Conservation (phyloP, 495 filamentous ascomycete genomes). For the Talaromyces stipitatus region DNA sequence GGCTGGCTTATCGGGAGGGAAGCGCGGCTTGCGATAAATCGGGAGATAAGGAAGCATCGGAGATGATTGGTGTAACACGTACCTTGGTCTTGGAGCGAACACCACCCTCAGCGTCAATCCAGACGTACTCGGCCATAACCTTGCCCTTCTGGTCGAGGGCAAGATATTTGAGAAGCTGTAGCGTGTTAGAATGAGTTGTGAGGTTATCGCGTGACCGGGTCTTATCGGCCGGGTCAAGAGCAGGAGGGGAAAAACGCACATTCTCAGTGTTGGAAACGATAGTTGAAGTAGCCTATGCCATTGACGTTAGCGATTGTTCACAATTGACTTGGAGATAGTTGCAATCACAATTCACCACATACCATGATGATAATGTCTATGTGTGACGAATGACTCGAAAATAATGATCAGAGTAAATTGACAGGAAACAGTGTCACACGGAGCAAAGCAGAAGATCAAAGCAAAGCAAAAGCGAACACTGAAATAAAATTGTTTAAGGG, state of each 20-base stretch:
- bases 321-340: background rate
- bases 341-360: conserved; percentile 11
- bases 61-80: conserved; percentile 25
- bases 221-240: background rate
- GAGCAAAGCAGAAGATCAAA: background rate
- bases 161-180: conserved; percentile 86
- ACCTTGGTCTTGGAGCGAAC: conserved; percentile 90
- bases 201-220: background rate
- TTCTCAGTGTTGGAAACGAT: conserved; percentile 64
- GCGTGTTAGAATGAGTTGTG: conserved; percentile 2
- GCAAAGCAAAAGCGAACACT: conserved; percentile 21
- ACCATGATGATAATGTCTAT: conserved; percentile 42
- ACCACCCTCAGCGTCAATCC: conserved; percentile 78
- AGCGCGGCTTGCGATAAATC: background rate
- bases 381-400: conserved; percentile 14
- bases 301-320: background rate
- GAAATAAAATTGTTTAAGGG: conserved; percentile 12
- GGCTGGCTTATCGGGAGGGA: conserved; percentile 20
- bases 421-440: conserved; percentile 10
- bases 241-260: conserved; percentile 38
- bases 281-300: conserved; percentile 43
- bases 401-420: conserved; percentile 16
- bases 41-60: conserved; percentile 1
- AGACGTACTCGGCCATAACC: conserved; percentile 92
- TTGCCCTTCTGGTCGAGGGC: conserved; percentile 79